phyloP scores from a whole-genome alignment of 164 flowering plant species.

The Echeveria elegans region DNA sequence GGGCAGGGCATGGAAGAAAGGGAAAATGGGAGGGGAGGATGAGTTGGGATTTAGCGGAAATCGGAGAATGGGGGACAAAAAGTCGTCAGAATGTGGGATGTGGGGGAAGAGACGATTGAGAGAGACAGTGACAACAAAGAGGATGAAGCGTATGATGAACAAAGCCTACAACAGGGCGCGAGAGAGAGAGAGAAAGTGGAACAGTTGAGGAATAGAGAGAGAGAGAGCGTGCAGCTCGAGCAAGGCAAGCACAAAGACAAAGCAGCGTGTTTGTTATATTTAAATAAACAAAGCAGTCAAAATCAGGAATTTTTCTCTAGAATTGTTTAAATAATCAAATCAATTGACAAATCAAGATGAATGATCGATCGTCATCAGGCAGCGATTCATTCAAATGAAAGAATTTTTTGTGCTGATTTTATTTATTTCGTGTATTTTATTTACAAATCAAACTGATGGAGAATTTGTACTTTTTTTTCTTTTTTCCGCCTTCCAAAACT shows the following conservation, averaged over 20 bases:
- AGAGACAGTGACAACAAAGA: background rate
- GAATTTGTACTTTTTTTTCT: too few species aligned
- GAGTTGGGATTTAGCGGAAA: slow-evolving; percentile 1
- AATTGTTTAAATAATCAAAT: background rate
- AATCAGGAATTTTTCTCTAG: background rate
- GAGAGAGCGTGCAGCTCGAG: background rate
- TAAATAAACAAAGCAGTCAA: background rate
- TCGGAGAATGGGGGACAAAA: background rate
- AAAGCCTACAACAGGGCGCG: background rate
- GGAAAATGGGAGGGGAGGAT: background rate
- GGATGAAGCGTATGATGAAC: background rate
- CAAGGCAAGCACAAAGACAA: background rate
- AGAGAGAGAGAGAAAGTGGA: background rate
- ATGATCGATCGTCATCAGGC: background rate
- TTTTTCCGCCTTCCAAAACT: too few species aligned
- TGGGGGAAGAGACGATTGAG: background rate
- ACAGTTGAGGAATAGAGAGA: background rate
- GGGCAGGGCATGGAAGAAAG: background rate
- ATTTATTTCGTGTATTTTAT: too few species aligned
- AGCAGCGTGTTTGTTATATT: background rate
- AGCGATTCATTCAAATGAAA: too few species aligned
- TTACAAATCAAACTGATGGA: too few species aligned
- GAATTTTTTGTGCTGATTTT: too few species aligned
- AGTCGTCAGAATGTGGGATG: background rate
- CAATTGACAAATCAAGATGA: background rate